These are phyloP conservation scores for Clavulina sp. DNA, from an alignment of 768 basidiomycete genomes.

Conservation along the genomic window DNA sequence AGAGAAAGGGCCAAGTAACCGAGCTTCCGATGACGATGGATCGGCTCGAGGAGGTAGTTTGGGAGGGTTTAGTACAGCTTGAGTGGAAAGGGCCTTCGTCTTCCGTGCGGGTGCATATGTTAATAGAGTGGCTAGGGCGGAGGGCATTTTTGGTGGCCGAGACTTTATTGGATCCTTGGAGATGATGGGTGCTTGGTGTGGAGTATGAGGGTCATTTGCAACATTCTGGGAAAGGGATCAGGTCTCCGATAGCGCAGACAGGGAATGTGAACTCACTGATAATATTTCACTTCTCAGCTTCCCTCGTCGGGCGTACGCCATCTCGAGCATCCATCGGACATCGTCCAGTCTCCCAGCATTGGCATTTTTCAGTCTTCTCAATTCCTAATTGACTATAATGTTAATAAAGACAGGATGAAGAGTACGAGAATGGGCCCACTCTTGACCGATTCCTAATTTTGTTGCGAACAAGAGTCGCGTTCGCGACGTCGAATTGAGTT, in stretches of 20 bases:
- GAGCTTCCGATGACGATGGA: conserved; percentile 38
- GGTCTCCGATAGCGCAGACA: neutral
- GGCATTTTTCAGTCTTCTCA: neutral
- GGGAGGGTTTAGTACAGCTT: conserved; percentile 32
- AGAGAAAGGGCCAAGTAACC: conserved; percentile 45
- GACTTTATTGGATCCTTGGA: conserved; percentile 30
- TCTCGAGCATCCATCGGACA: conserved; percentile 27
- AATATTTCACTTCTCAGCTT: conserved; percentile 51
- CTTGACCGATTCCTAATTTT: neutral
- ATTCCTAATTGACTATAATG: no score
- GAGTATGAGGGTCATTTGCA: conserved; percentile 28
- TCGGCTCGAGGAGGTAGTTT: conserved; percentile 39
- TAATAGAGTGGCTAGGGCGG: conserved; percentile 45
- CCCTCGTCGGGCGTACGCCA: conserved; percentile 64
- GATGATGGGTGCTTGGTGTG: conserved; percentile 32
- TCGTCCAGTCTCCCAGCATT: neutral
- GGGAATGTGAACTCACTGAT: conserved; percentile 28
- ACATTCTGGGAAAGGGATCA: conserved; percentile 30
- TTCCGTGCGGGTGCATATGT: conserved; percentile 30
- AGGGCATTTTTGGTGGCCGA: conserved; percentile 47
- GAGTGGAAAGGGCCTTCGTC: conserved; percentile 25
- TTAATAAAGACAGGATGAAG: no score
- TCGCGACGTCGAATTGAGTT: neutral
- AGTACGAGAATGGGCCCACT: neutral
- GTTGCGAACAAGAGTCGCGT: neutral